Evolutionary conservation across 495 filamentous ascomycete genomes (phyloP), one percentile per base, ranked within the genome.

Genomic region (Collariella sp.): DNA sequence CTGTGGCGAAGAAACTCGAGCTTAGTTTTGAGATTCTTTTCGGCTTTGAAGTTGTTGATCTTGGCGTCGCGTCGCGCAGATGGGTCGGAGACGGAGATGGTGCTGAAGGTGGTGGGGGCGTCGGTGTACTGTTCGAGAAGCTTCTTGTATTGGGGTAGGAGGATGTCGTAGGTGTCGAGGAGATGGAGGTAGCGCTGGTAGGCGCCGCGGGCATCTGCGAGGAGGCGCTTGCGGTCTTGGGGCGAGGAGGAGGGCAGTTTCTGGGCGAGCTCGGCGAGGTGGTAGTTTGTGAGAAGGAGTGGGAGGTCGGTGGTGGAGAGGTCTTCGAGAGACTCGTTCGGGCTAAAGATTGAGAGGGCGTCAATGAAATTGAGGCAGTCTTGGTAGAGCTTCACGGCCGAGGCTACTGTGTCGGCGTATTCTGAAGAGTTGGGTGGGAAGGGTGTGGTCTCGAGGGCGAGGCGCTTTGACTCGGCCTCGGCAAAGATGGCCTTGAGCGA

Each of bases 241-340:
- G 63, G 80, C 72, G 58, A 79, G 66, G 63, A 76, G 73, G 56
- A 83, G 69, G 63, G 83, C 40, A 68, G 61, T 54, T 65, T 72
- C 44, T 67, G 63, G 38, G 64, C 49, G 41, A 73, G 58, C 55
- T 70, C 64, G 35, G 62, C 62, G 50, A 68, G 52, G 61, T 62
- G 66, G 57, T 52, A 64, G 56, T 62, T 58, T 42, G 66, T 63
- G 38, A 75, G 59, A 22, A 77, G 62, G 57, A 79, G 95, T 79
- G 85, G 86, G 40, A 98, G 68, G 68, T 93, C 83, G n/a, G 76
- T 77, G 11, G 90, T 91, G 11, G 86, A 76, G 26, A 97, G 72
- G 74, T 98, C 93, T 51, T 97, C 94, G 31, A 95, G 69, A 2
- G 80, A 77, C 66, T 98, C 93, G 67, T 98, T 97, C 7, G 84